A percentile compares a stretch with the other conserved stretches of the same genome.
Conservation (phyloP, 768 basidiomycete genomes). For the Lepiota brunneoincarnata region DNA sequence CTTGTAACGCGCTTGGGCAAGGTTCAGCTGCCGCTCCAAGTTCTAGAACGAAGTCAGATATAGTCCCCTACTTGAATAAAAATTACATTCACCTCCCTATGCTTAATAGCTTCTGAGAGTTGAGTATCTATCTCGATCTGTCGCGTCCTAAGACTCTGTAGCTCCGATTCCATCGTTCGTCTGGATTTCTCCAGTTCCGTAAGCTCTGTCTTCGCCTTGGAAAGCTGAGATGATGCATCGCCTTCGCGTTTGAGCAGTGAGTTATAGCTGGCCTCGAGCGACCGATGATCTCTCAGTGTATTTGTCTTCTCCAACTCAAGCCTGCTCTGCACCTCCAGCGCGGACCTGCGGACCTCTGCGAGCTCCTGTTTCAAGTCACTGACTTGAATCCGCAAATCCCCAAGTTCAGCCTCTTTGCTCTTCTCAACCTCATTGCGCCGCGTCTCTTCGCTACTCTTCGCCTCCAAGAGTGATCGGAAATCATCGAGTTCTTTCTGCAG, state of each 20-base stretch:
- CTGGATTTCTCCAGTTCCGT: slow-evolving; percentile 68
- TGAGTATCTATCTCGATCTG: slow-evolving; percentile 67
- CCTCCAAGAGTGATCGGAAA: slow-evolving; percentile 77
- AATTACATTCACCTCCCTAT: slow-evolving; percentile 65
- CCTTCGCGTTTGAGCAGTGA: slow-evolving; percentile 66
- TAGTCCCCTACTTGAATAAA: background rate
- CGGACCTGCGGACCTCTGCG: slow-evolving; percentile 55
- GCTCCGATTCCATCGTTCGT: slow-evolving; percentile 66
- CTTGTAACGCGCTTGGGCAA: slow-evolving; percentile 72
- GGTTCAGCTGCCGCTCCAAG: slow-evolving; percentile 72
- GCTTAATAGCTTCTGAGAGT: slow-evolving; percentile 54
- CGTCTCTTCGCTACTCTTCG: slow-evolving; percentile 84
- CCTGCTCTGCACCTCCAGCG: slow-evolving; percentile 67
- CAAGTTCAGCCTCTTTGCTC: slow-evolving; percentile 84
- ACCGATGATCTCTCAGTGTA: slow-evolving; percentile 53
- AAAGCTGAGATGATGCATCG: slow-evolving; percentile 45
- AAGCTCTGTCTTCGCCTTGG: slow-evolving; percentile 45
- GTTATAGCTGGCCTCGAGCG: slow-evolving; percentile 57
- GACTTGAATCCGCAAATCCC: slow-evolving; percentile 64
- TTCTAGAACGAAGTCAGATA: slow-evolving; percentile 38
- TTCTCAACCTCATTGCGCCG: slow-evolving; percentile 81
- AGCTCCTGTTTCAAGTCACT: slow-evolving; percentile 64
- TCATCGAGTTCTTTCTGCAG: slow-evolving; percentile 85
- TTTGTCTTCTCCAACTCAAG: slow-evolving; percentile 76
- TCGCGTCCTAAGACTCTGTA: slow-evolving; percentile 64